Percentiles rank a stretch among this genome's conserved stretches.
Evolutionary conservation across 768 basidiomycete genomes (phyloP).

Genomic region (Lactarius indigo): DNA sequence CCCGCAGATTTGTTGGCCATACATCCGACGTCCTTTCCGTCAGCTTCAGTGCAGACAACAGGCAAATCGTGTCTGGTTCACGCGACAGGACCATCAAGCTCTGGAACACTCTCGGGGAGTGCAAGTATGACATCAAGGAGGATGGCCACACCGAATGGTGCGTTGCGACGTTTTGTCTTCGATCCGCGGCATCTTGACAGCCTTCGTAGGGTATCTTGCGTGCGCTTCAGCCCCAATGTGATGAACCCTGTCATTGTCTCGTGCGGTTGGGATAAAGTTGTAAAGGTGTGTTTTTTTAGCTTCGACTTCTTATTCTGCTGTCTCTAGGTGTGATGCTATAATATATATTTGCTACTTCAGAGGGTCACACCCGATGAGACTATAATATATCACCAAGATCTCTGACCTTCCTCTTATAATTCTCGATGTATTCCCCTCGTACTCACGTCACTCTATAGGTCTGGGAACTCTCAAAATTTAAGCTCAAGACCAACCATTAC

Average conservation of each 20-base stretch:
- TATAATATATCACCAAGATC: conserved; percentile 65
- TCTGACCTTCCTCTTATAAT: conserved; percentile 41
- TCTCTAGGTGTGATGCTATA: conserved; percentile 40
- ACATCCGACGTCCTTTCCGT: conserved; percentile 97
- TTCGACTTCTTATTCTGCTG: not conserved
- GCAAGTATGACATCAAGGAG: conserved; percentile 99
- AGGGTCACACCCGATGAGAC: conserved; percentile 45
- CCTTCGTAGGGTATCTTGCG: conserved; percentile 86
- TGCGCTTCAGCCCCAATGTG: conserved; percentile 98
- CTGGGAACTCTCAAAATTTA: conserved; percentile 99
- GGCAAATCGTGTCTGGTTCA: conserved; percentile 98
- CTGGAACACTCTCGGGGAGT: conserved; percentile 99
- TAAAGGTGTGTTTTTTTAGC: conserved; percentile 69
- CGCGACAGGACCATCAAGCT: conserved; percentile 98
- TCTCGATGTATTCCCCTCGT: not conserved
- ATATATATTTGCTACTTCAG: conserved; percentile 34
- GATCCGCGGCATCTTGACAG: conserved; percentile 3
- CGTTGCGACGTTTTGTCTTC: conserved; percentile 12
- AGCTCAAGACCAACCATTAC: conserved; percentile 99
- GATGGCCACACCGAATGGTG: conserved; percentile 97
- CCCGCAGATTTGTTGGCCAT: conserved; percentile 97
- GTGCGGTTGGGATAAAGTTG: conserved; percentile 99
- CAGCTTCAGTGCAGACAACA: conserved; percentile 99
- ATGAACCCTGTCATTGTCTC: conserved; percentile 98
- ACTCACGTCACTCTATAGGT: conserved; percentile 52